Percentiles rank a stretch among this genome's conserved stretches.
Conservation (phyloP, 768 basidiomycete species). For the Sporobolomyces phaffii region DNA sequence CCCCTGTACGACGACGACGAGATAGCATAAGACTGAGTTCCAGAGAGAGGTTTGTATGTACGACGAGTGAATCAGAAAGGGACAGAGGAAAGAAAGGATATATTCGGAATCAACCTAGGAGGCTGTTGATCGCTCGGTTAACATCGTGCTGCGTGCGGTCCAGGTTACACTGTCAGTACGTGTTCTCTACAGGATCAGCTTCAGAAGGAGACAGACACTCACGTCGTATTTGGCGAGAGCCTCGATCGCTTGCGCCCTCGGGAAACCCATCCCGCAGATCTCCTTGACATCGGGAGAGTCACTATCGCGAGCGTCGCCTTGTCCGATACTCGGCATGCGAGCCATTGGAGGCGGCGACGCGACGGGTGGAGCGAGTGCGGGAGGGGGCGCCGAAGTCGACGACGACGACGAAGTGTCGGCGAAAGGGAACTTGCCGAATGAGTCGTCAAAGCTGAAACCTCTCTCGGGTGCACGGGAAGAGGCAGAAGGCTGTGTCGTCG, state of each 20-base stretch:
- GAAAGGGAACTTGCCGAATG: slow-evolving; percentile 50
- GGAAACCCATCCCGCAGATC: slow-evolving; percentile 85
- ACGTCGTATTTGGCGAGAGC: slow-evolving; percentile 76
- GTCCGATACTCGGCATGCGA: slow-evolving; percentile 43
- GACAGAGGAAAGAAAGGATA: neutral
- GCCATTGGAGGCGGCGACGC: slow-evolving; percentile 46
- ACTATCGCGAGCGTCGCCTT: slow-evolving; percentile 58
- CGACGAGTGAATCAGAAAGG: neutral
- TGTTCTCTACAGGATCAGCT: too few species aligned
- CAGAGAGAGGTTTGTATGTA: neutral
- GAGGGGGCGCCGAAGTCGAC: slow-evolving; percentile 43
- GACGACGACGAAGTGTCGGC: slow-evolving; percentile 54
- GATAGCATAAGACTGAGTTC: neutral
- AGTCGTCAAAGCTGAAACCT: slow-evolving; percentile 45
- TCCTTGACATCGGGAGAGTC: slow-evolving; percentile 72
- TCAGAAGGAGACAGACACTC: neutral
- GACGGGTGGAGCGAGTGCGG: slow-evolving; percentile 46
- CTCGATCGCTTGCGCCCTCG: slow-evolving; percentile 67
- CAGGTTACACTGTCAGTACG: neutral
- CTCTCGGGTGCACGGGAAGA: neutral
- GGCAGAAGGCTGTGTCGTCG: too few species aligned
- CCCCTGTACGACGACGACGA: too few species aligned
- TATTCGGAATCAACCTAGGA: slow-evolving; percentile 11
- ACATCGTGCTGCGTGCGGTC: slow-evolving; percentile 16
- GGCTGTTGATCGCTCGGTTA: slow-evolving; percentile 22